Evolutionary conservation across 2,329 filamentous ascomycete species (phyloP), one percentile per base, ranked within the genome.

Genomic region (Fusarium heterosporum): DNA sequence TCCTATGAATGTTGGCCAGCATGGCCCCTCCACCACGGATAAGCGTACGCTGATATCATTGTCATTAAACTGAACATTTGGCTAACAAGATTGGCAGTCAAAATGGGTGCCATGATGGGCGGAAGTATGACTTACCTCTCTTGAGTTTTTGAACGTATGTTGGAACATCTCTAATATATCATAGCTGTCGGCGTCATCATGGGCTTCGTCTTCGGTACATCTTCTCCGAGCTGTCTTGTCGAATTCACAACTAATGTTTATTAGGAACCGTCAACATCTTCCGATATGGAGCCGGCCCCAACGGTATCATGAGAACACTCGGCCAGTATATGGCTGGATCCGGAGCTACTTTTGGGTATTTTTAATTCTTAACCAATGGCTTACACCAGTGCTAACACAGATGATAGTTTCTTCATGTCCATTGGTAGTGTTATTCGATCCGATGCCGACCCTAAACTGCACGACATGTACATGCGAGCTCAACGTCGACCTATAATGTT

Each of bases 51-150:
- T 46, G 36, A 63, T 61, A 61, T 51, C 34, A 42, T 51, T 56
- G 41, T 45, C 43, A 46, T 47, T 26, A 26, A 39, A 38, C 41
- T 52, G 55, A 17, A 51, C 41, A 22, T 57, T 58, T 61, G 61
- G 68, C 62, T 75, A 69, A 72, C 40, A 38, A 10, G 55, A 34
- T 30, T 26, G 47, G 29, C 42, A 79, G 77, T 79, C 43, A 97
- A 97, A 85, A 97, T 98, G 93, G 96, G 96, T 73, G 93, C 92
- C 66, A 90, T 99, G 90, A 98, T 98, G 93, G 96, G 96, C 73
- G 93, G 93, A 78, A 96, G 95, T 98, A 91, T 75, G 93, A 29
- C 30, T 48, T 87, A 51, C 50, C 52, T 36, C 42, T n/a, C 22
- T 13, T 49, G 14, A 22, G 13, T 6, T 34, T 10, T 47, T 42